These are phyloP conservation scores for Penicillium tannophilum DNA, from an alignment of 495 filamentous ascomycete species.

Conservation along the genomic window DNA sequence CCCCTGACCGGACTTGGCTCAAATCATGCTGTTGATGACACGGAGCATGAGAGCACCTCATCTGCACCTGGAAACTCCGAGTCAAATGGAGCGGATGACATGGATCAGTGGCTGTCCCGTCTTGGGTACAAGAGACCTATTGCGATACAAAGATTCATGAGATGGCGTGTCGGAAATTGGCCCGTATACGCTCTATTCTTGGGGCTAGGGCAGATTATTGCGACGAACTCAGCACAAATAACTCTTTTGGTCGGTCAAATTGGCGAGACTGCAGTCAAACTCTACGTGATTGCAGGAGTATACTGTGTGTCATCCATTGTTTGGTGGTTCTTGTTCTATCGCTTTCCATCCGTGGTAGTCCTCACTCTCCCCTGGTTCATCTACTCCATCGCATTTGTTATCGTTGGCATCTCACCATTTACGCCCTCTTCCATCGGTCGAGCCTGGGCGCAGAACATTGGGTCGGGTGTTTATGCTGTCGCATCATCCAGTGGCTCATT, in stretches of 20 bases:
- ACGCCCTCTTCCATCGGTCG: conserved; percentile 40
- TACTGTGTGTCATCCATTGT: conserved; percentile 62
- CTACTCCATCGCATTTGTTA: conserved; percentile 65
- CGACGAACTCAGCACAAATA: conserved; percentile 73
- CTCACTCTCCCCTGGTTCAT: conserved; percentile 63
- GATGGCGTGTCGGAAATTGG: conserved; percentile 62
- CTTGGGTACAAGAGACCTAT: conserved; percentile 47
- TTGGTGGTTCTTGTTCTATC: conserved; percentile 69
- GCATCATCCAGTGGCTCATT: conserved; percentile 54
- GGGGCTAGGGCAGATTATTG: conserved; percentile 69
- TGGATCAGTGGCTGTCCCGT: conserved; percentile 43
- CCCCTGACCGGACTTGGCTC: not conserved
- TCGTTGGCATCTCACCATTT: conserved; percentile 66
- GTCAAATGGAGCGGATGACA: conserved; percentile 39
- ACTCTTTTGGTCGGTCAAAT: conserved; percentile 67
- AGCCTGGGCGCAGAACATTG: conserved; percentile 55
- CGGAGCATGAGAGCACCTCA: conserved; percentile 25
- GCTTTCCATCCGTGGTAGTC: conserved; percentile 59
- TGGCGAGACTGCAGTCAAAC: conserved; percentile 61
- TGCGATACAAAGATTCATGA: conserved; percentile 58
- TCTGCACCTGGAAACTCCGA: conserved; percentile 39
- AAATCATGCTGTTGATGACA: not conserved
- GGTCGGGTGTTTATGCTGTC: conserved; percentile 48
- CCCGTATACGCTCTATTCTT: conserved; percentile 69
- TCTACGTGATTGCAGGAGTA: conserved; percentile 67